phyloP scores from a whole-genome alignment of 1,284 basidiomycete species.

The Melampsora occidentalis region DNA sequence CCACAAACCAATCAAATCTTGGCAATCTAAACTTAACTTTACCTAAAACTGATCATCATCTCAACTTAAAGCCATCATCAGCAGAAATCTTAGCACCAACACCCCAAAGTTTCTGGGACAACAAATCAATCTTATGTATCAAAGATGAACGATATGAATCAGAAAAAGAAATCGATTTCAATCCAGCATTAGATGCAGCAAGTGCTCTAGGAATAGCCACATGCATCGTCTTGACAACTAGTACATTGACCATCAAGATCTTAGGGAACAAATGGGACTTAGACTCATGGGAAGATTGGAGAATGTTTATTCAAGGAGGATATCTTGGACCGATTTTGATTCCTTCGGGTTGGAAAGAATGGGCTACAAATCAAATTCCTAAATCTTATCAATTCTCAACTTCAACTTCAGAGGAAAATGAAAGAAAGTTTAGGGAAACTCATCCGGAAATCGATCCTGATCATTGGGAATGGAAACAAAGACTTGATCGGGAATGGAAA shows the following conservation, averaged over 20 bases:
- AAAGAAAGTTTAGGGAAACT: too few relatives aligned
- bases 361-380: slow-evolving; percentile 15
- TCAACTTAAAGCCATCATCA: not conserved
- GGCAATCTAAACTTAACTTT: not conserved
- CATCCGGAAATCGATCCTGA: not conserved
- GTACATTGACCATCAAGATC: slow-evolving; percentile 3
- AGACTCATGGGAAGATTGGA: slow-evolving; percentile 34
- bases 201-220: slow-evolving; percentile 27
- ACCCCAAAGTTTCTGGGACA: slow-evolving; percentile 26
- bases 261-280: slow-evolving; percentile 31
- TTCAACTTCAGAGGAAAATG: not conserved
- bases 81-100: not conserved
- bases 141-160: slow-evolving; percentile 2
- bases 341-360: slow-evolving; percentile 13
- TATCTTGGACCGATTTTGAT: slow-evolving; percentile 16
- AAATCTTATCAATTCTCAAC: slow-evolving; percentile 3
- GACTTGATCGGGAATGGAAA: slow-evolving; percentile 27
- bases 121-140: slow-evolving; percentile 27
- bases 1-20: not conserved
- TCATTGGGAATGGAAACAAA: not conserved
- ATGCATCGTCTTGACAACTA: slow-evolving; percentile 7
- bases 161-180: slow-evolving; percentile 23
- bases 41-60: not conserved
- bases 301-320: slow-evolving; percentile 31
- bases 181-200: slow-evolving; percentile 28